A percentile compares a stretch with the other conserved stretches of the same genome.
These are phyloP conservation scores for Pseudogymnoascus sp. DNA, from an alignment of 2,329 filamentous ascomycete species.

Conservation along the genomic window DNA sequence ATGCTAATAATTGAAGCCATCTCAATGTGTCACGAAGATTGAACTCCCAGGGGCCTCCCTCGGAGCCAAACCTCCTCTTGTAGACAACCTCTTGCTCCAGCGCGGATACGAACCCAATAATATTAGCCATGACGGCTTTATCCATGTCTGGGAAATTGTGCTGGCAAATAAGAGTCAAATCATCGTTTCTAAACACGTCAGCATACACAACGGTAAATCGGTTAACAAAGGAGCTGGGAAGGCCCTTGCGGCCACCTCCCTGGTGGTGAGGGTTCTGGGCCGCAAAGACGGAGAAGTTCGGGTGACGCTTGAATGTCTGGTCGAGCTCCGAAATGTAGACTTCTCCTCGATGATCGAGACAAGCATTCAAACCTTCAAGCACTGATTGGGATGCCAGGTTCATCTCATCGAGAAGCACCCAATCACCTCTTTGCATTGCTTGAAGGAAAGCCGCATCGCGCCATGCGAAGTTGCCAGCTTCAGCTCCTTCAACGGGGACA, in stretches of 20 bases:
- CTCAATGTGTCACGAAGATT: conserved; percentile 85
- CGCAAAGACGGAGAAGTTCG: conserved; percentile 87
- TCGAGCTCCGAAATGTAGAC: conserved; percentile 94
- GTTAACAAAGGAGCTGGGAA: conserved; percentile 94
- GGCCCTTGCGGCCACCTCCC: conserved; percentile 86
- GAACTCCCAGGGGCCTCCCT: conserved; percentile 86
- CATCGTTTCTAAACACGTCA: conserved; percentile 74
- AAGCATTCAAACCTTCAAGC: conserved; percentile 90
- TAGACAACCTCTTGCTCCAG: conserved; percentile 65
- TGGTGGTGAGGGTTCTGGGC: conserved; percentile 98
- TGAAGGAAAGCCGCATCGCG: conserved; percentile 89
- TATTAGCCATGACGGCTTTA: conserved; percentile 48
- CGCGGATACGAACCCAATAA: conserved; percentile 75
- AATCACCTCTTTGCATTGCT: conserved; percentile 93
- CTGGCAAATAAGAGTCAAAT: conserved; percentile 73
- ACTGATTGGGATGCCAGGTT: conserved; percentile 96
- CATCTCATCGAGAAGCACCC: conserved; percentile 98
- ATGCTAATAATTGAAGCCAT: conserved; percentile 69
- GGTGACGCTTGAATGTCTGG: conserved; percentile 84
- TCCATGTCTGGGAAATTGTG: conserved; percentile 64
- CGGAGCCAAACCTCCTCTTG: conserved; percentile 48
- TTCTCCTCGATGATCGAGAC: conserved; percentile 90
- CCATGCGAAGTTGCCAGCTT: conserved; percentile 89
- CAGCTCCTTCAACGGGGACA: conserved; percentile 86
- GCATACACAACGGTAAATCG: conserved; percentile 97